Evolutionary conservation across 176 grass and related monocot species (phyloP).

Genomic region (Zoysia japonica): DNA sequence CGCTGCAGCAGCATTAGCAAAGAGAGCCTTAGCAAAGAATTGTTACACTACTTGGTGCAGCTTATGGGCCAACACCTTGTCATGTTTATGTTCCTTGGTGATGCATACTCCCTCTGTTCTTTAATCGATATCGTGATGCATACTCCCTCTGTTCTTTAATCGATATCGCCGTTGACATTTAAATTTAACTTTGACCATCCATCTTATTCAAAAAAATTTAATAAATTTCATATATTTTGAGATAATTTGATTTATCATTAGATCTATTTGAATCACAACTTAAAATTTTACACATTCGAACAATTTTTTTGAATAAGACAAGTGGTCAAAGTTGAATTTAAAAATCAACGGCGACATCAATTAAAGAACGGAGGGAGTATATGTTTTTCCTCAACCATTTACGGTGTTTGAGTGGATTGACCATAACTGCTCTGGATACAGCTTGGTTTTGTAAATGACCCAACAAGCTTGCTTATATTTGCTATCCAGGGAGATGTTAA

Average conservation of each 20-base stretch:
- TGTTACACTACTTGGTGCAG: not conserved
- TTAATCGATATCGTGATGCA: not conserved
- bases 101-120: not conserved
- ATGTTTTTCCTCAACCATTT: conserved; percentile 1
- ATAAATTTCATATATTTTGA: too few relatives aligned
- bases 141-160: too few relatives aligned
- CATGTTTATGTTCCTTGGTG: not conserved
- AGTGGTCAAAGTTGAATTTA: too few relatives aligned
- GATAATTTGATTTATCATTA: too few relatives aligned
- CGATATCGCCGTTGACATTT: too few relatives aligned
- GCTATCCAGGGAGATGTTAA: conserved; percentile 78
- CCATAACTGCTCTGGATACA: not conserved
- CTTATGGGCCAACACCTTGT: not conserved
- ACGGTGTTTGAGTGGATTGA: not conserved
- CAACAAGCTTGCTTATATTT: conserved; percentile 23
- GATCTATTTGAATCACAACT: too few relatives aligned
- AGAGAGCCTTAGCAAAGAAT: not conserved
- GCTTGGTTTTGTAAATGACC: not conserved
- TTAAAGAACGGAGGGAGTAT: not conserved
- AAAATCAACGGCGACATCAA: too few relatives aligned
- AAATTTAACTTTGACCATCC: too few relatives aligned
- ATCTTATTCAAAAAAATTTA: too few relatives aligned
- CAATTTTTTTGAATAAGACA: too few relatives aligned
- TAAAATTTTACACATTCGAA: too few relatives aligned
- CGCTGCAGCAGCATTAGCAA: not conserved